Evolutionary conservation across 2,329 filamentous ascomycete genomes (phyloP), one percentile per base, ranked within the genome.

Genomic region (Ascosphaera apis): DNA sequence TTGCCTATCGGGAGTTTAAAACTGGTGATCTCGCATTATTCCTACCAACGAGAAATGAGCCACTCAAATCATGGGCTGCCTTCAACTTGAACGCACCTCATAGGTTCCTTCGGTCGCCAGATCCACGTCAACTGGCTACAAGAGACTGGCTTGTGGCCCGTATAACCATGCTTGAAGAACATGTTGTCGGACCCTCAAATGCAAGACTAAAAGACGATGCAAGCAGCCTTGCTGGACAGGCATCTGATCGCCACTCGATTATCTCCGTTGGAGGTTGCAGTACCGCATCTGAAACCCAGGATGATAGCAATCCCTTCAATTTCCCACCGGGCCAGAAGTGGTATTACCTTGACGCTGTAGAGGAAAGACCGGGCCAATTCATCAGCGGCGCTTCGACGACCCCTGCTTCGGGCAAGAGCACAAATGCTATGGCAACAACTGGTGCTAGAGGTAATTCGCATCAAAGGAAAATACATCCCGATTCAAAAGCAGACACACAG

Each of bases 1-100:
- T 98, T 49, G 84, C 88, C 2, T 93, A 88, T 52, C 76, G 77
- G 41, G 76, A 86, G 35, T 98, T 98, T 62, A 95, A 93, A 50
- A 84, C 93, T 54, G 86, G 88, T 5, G 88, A 98, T 49, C 65
- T 98, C 11, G 88, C 86, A 9, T 58, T 98, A 2, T 98, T 98
- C 60, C 60, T 98, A 30, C 88, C 88, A 0, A 98, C 88, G 0
- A 69, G 86, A 25, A 95, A 93, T 51, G 84, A 95, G 55, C 80
- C 79, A 27, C 88, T 83, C 3, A 78, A 86, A 12, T 86, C 88
- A 1, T 98, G 88, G 88, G 88, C 88, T 3, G 88, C 88, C 1
- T 98, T 98, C 66, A 98, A 98, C 48, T 80, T 98, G 21, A 86
- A 84, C 1, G 91, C 86, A 40, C 88, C 88, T 6, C 88, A 98